Evolutionary conservation across 73 alveolate genomes (phyloP), one percentile per base, ranked within the genome.

Genomic region (Breviolum minutum): DNA sequence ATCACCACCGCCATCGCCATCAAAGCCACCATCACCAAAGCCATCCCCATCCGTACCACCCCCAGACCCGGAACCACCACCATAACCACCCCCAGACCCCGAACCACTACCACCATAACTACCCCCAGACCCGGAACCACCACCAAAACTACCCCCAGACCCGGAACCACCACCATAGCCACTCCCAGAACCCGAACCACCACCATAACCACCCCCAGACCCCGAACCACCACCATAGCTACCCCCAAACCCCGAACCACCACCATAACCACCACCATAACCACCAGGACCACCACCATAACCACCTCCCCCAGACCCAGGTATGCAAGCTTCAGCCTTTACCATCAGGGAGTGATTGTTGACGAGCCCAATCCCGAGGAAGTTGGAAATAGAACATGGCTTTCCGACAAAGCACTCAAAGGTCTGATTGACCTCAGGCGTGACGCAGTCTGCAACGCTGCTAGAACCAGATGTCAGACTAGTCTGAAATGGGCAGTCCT

Each of bases 361-460:
- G 26, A 54, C 90, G 61, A 92, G 80, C 1, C 90, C 90, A 11
- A 74, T 62, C 19, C 98, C 98, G 2, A 16, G 26, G 30, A 92
- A 92, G 54, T 30, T 64, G 30, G 90, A 74, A 64, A 92, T 74
- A 13, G 79, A 63, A 29, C 98, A 92, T 7, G 87, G 90, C 48
- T 92, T 92, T 20, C 98, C 98, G 9, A 26, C 81, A 14, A 92
- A 88, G 40, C 98, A 92, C 66, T 92, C 90, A 71, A 92, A 92
- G 29, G 79, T 60, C 70, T 92, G 98, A 48, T 27, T 27, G 48
- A 62, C 30, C 12, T 32, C 80, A 7, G 90, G 90, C 68, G 30
- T n/a, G 54, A 92, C 73, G 98, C 98, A 92, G 81, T 54, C 62
- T 64, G 24, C 71, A 64, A 61, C 71, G 61, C 90, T 92, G 48